Percentiles rank a stretch among this genome's conserved stretches.
Evolutionary conservation across 73 alveolate species (phyloP).

Genomic region (Tetrahymena thermophila): DNA sequence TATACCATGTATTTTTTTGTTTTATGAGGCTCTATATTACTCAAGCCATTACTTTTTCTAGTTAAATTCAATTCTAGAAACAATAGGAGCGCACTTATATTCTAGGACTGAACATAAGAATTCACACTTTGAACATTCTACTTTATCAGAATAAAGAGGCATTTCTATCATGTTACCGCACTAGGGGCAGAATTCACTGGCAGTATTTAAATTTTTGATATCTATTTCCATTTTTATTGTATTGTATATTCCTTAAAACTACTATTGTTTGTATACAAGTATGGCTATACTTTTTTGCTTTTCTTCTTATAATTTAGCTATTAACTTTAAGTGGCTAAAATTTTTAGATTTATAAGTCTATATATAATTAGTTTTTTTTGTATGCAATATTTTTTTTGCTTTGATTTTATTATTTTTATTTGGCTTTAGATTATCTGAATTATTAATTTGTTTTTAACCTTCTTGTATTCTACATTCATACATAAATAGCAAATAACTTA

Average conservation of each 20-base stretch:
- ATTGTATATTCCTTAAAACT: not conserved
- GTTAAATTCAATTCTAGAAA: conserved; percentile 32
- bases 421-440: not conserved
- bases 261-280: not conserved
- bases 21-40: conserved; percentile 11
- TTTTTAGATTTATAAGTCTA: not conserved
- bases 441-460: not conserved
- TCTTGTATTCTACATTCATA: not conserved
- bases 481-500: not conserved
- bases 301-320: not conserved
- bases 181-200: conserved; percentile 44
- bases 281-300: not conserved
- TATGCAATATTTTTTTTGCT: not conserved
- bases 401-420: not conserved
- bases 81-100: conserved; percentile 1
- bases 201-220: conserved; percentile 28
- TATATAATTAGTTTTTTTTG: not conserved
- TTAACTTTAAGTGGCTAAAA: not conserved
- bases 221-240: not conserved
- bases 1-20: conserved; percentile 6
- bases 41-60: conserved; percentile 43
- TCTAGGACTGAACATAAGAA: not conserved
- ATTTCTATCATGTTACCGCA: conserved; percentile 35
- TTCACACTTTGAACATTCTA: conserved; percentile 30
- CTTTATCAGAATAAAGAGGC: conserved; percentile 14